Base-by-base conservation (phyloP, 2,329 filamentous ascomycete species). In the Phialophora verrucosa region DNA sequence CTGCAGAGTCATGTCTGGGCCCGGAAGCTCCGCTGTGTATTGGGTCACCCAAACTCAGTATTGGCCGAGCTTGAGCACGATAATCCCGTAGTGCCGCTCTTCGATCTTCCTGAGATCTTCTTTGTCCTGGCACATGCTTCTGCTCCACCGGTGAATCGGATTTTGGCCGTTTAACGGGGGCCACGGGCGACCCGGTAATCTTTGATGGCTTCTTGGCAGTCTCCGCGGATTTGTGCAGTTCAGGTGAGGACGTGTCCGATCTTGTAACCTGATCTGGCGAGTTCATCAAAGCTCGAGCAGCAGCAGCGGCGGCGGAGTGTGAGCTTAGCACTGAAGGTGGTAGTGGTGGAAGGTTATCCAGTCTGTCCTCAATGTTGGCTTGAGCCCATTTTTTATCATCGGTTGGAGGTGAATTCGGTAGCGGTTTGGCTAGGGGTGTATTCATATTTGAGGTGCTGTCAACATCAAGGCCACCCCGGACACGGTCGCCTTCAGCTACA, bases 371-470 rank as follows among this genome's bases (percentile, higher is more conserved):
- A 23, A 78, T 32, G 73, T 71, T 50, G 73, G 74, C 20, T 74
- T 74, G 75, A 35, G 72, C 71, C 44, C 71, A 70, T 60, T 74
- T 75, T 32, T 70, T 73, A 60, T 71, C 73, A 23, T 31, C 53
- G 8, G 53, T 55, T n/a, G 27, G 53, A n/a, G 53, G 53, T 42
- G 49, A 42, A 20, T 72, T 76, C 7, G 73, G 73, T 59, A 76
- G 70, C 17, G 79, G 83, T 63, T 80, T 78, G 5, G 82, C 85
- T 61, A 86, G 78, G 31, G 85, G 85, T 20, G 85, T 87, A 17
- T 84, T 80, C 73, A 86, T 79, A 69, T 85, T 85, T 1, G 85
- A 87, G 17, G 81, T 81, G 72, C 80, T 84, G 66, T 85, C 84
- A 11, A 74, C 65, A 29, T 81, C 79, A 31, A 70, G 25, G 75